These are phyloP conservation scores for Russula lepida DNA, from an alignment of 768 basidiomycete species.

Conservation along the genomic window DNA sequence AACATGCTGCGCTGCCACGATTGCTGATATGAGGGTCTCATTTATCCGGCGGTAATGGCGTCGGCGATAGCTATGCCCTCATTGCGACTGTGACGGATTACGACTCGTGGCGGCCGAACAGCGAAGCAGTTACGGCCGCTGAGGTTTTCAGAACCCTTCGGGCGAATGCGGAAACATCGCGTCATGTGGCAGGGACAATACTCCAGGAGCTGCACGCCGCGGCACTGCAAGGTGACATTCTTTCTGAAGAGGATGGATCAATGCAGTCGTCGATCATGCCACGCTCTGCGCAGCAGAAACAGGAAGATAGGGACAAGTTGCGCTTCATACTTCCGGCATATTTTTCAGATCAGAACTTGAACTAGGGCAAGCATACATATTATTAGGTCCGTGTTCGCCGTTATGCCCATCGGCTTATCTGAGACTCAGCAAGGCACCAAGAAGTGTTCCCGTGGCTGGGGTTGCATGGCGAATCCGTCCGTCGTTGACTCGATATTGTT, in stretches of 20 bases:
- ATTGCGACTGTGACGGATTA: constrained; percentile 91
- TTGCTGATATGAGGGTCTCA: not conserved
- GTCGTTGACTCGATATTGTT: not conserved
- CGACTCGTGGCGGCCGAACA: constrained; percentile 84
- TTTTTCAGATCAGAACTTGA: constrained; percentile 32
- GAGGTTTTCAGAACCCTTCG: constrained; percentile 87
- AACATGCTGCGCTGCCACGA: not conserved
- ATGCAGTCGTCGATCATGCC: constrained; percentile 89
- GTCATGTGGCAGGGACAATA: constrained; percentile 61
- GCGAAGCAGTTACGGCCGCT: constrained; percentile 77
- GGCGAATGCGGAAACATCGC: constrained; percentile 79
- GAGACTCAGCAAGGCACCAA: not conserved
- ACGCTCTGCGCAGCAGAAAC: constrained; percentile 41
- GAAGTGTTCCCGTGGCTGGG: not conserved
- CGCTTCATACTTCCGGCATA: constrained; percentile 73
- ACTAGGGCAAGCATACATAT: not conserved
- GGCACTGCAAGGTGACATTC: constrained; percentile 44
- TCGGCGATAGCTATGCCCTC: constrained; percentile 66
- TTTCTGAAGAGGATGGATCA: constrained; percentile 64
- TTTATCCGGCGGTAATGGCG: not conserved
- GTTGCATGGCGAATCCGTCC: not conserved
- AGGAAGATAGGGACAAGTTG: constrained; percentile 59
- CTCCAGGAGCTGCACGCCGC: constrained; percentile 61
- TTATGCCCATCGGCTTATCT: not conserved
- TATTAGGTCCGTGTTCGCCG: not conserved